Evolutionary conservation across 1,284 basidiomycete genomes (phyloP), one percentile per base, ranked within the genome.

Genomic region (Ganoderma meredithae): DNA sequence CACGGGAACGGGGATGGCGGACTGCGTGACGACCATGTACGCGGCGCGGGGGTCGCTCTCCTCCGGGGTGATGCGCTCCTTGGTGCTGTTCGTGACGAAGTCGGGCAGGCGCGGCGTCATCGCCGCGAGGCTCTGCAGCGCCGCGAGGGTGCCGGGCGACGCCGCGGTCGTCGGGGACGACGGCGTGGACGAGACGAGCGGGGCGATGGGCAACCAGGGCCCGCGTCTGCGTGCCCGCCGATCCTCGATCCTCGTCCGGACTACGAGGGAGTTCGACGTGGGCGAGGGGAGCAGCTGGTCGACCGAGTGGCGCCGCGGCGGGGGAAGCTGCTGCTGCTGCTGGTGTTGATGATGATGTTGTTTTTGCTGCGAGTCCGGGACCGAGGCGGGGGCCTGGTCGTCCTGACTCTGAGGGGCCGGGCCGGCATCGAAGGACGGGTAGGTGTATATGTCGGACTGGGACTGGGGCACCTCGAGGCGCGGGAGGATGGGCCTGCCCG

Each of bases 401-500:
- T 72, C 71, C 17, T 63, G 17, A 17, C 62, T 58, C 25, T 69
- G 65, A 27, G 40, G n/a, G n/a, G n/a, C n/a, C n/a, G n/a, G n/a
- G n/a, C n/a, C 44, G 19, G 40, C 52, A 39, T 69, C 70, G 59
- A 72, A 73, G 4, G 71, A 58, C n/a, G 73, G 73, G 55, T 70
- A 72, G 36, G 71, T 68, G 60, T 75, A 74, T 22, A 71, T 65
- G 27, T 71, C 69, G 6, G 73, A 70, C 67, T 68, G 67, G 3
- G 67, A 56, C 10, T 64, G 67, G 4, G 75, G 71, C 5, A 77
- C 66, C 56, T 78, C 77, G 31, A 79, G 74, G 33, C 77, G 76
- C 8, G 78, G 78, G 36, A 79, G 72, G 58, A 79, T 79, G 6
- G 78, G 78, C 9, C 78, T 73, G 7, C 72, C 68, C 7, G 69